phyloP scores from a whole-genome alignment of 768 basidiomycete species.

The Termitomyces sp. region DNA sequence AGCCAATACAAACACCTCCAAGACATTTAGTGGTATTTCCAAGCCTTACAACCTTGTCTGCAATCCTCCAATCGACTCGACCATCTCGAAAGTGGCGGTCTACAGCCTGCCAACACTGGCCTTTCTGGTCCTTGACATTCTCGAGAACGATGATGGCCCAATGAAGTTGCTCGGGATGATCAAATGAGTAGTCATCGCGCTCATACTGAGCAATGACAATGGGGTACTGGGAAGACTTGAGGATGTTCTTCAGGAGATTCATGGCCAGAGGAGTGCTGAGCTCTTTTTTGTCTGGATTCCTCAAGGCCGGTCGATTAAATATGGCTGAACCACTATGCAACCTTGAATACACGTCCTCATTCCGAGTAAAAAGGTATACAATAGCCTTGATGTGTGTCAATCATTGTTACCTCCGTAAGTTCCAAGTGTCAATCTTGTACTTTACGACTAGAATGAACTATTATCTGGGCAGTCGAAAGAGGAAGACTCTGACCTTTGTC shows the following conservation, averaged over 20 bases:
- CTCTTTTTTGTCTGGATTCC: background rate
- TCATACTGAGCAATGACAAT: conserved; percentile 8
- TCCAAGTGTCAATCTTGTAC: background rate
- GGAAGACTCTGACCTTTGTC: background rate
- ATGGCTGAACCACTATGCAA: background rate
- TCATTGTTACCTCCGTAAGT: background rate
- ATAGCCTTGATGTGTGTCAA: background rate
- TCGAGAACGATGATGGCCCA: conserved; percentile 6
- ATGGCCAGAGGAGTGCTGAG: background rate
- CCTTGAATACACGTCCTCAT: background rate
- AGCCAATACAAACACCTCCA: conserved; percentile 5
- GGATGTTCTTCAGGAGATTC: background rate
- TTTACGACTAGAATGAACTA: background rate
- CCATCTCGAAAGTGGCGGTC: conserved; percentile 4
- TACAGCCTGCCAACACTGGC: conserved; percentile 6
- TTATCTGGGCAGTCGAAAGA: background rate
- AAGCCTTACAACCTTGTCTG: background rate
- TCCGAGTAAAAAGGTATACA: background rate
- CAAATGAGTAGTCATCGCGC: conserved; percentile 5
- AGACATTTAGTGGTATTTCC: conserved; percentile 4
- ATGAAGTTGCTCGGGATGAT: conserved; percentile 4
- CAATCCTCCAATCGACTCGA: conserved; percentile 1
- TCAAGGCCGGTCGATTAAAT: background rate
- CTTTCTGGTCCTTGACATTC: conserved; percentile 1
- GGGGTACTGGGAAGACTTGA: background rate